phyloP scores from a whole-genome alignment of 306 rosid genomes.

The Acacia acuminata region DNA sequence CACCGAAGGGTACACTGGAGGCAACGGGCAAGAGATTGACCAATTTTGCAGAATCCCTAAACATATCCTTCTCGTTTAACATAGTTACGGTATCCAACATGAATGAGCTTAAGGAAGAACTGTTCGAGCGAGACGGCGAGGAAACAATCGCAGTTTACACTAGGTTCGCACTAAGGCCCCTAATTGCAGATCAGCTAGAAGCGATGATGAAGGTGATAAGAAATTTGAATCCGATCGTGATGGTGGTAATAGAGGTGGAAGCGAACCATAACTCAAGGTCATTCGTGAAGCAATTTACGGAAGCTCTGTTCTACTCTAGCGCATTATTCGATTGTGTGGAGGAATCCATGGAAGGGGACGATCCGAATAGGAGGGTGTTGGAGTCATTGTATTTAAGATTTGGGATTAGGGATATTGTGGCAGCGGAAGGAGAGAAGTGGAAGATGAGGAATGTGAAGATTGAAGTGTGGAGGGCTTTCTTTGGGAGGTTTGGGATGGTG shows the following conservation, averaged over 20 bases:
- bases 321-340: constrained; percentile 61
- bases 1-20: constrained; percentile 2
- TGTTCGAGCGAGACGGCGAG: constrained; percentile 42
- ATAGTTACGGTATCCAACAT: constrained; percentile 49
- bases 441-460: constrained; percentile 48
- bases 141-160: constrained; percentile 52
- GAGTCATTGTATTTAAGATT: constrained; percentile 51
- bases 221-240: constrained; percentile 43
- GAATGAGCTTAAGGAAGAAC: constrained; percentile 42
- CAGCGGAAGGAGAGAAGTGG: constrained; percentile 62
- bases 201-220: constrained; percentile 47
- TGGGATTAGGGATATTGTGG: constrained; percentile 57
- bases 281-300: constrained; percentile 63
- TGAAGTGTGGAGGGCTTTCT: constrained; percentile 72
- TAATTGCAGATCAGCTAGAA: constrained; percentile 48
- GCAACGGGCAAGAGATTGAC: constrained; percentile 39
- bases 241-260: constrained; percentile 57
- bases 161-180: constrained; percentile 25
- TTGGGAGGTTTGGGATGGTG: constrained; percentile 54
- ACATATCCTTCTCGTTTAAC: constrained; percentile 52
- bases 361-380: constrained; percentile 33
- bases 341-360: constrained; percentile 45
- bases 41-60: constrained; percentile 39
- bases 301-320: constrained; percentile 59
- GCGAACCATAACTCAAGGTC: constrained; percentile 61